Evolutionary conservation across 2,329 filamentous ascomycete genomes (phyloP).

Genomic region (Tolypocladium ophioglossoides): DNA sequence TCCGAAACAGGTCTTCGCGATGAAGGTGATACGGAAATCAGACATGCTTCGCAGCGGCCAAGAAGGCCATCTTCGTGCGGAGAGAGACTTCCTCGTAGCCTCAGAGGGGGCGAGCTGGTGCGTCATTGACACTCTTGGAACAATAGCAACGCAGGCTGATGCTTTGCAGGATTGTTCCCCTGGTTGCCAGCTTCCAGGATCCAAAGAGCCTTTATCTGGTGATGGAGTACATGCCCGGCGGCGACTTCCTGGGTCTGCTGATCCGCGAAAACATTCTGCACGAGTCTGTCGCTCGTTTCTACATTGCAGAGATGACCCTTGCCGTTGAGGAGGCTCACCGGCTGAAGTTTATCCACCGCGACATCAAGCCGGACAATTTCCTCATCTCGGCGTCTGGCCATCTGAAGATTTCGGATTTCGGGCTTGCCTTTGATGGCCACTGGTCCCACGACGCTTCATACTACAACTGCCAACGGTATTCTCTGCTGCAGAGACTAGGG

Average conservation of each 20-base stretch:
- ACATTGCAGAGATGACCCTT: slow-evolving; percentile 90
- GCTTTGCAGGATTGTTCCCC: slow-evolving; percentile 60
- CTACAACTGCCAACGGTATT: slow-evolving; percentile 74
- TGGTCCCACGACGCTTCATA: slow-evolving; percentile 88
- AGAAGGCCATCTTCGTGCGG: slow-evolving; percentile 83
- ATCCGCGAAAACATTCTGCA: slow-evolving; percentile 76
- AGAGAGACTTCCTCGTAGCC: slow-evolving; percentile 82
- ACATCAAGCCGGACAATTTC: slow-evolving; percentile 97
- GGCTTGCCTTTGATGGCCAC: slow-evolving; percentile 87
- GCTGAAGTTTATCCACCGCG: slow-evolving; percentile 84
- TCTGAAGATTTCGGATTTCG: slow-evolving; percentile 93
- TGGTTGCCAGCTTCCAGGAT: slow-evolving; percentile 87
- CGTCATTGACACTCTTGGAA: slow-evolving; percentile 7
- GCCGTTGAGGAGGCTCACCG: slow-evolving; percentile 88
- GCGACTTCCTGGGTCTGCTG: slow-evolving; percentile 81
- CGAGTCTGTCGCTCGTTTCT: slow-evolving; percentile 72
- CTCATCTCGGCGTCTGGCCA: slow-evolving; percentile 81
- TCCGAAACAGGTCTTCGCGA: slow-evolving; percentile 62
- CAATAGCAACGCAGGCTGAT: neutral
- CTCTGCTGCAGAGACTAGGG: slow-evolving; percentile 63
- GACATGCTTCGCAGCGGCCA: slow-evolving; percentile 86
- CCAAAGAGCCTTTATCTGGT: slow-evolving; percentile 75
- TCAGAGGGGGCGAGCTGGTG: slow-evolving; percentile 79
- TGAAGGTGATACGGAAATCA: slow-evolving; percentile 95
- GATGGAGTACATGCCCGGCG: slow-evolving; percentile 97